phyloP scores from a whole-genome alignment of 2,329 filamentous ascomycete species.

The Exophiala bonariae region DNA sequence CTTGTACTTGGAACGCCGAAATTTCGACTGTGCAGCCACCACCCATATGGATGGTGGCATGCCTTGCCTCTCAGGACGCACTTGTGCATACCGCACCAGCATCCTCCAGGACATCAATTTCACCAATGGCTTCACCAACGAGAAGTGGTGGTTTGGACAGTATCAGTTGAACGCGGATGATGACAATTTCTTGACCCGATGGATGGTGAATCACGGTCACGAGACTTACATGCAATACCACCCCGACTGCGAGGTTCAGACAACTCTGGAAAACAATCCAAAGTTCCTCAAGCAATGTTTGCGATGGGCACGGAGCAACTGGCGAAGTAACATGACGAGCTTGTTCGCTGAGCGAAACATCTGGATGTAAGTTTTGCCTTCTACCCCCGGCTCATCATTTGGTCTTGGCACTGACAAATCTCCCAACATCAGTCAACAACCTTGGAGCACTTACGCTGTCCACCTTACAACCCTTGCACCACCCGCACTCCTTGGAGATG shows the following conservation, averaged over 20 bases:
- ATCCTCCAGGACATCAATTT: conserved; percentile 86
- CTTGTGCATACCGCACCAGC: conserved; percentile 84
- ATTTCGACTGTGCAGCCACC: conserved; percentile 95
- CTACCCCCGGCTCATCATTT: conserved; percentile 18
- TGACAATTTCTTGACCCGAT: conserved; percentile 96
- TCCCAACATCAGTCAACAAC: conserved; percentile 67
- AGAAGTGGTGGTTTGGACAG: conserved; percentile 75
- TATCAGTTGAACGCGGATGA: conserved; percentile 95
- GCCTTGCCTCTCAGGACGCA: conserved; percentile 94
- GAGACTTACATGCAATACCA: conserved; percentile 96
- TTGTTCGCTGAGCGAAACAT: conserved; percentile 80
- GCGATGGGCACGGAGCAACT: conserved; percentile 95
- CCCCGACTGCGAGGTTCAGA: conserved; percentile 85
- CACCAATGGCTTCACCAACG: conserved; percentile 84
- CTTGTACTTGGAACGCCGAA: conserved; percentile 87
- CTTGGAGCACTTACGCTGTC: conserved; percentile 90
- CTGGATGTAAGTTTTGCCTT: conserved; percentile 69
- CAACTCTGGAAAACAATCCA: conserved; percentile 82
- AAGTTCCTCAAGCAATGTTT: conserved; percentile 94
- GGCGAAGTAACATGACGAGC: conserved; percentile 94
- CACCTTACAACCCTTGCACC: conserved; percentile 92
- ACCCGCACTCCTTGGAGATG: conserved; percentile 77
- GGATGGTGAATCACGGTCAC: conserved; percentile 89
- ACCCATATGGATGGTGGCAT: conserved; percentile 93
- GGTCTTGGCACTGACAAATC: conserved; percentile 20